A percentile compares a stretch with the other conserved stretches of the same genome.
Conservation (phyloP, 78 protist genomes). For the Speleostelium caveatum region DNA sequence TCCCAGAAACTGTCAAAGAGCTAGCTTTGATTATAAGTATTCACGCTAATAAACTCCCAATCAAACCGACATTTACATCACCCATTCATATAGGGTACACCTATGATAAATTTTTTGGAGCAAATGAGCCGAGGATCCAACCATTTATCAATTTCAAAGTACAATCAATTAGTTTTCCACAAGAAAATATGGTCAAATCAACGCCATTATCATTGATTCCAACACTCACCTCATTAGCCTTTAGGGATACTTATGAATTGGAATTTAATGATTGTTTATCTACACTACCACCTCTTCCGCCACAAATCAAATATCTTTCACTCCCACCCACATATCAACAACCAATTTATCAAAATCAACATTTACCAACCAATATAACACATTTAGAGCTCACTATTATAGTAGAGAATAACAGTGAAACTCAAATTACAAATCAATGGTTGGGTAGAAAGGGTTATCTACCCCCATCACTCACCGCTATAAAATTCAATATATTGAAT, state of each 20-base stretch:
- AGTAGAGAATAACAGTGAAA: neutral
- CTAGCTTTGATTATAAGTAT: neutral
- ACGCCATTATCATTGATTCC: neutral
- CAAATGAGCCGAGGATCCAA: too few relatives aligned
- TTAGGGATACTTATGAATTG: neutral
- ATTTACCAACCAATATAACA: neutral
- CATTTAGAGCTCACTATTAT: neutral
- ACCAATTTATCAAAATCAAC: neutral
- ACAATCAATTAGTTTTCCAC: neutral
- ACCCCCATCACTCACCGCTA: neutral
- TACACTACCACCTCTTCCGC: neutral
- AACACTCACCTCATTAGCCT: neutral
- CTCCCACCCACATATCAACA: neutral
- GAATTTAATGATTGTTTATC: neutral
- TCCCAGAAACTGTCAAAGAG: neutral
- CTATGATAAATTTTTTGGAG: too few relatives aligned
- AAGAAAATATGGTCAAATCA: neutral
- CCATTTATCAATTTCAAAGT: neutral
- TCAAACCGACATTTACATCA: neutral
- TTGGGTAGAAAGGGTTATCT: neutral
- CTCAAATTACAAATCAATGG: neutral
- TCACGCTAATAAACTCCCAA: neutral
- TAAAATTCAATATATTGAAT: neutral
- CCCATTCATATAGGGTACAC: neutral
- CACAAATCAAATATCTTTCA: neutral